These are phyloP conservation scores for Moringa oleifera DNA, from an alignment of 345 rosid genomes.

Conservation along the genomic window DNA sequence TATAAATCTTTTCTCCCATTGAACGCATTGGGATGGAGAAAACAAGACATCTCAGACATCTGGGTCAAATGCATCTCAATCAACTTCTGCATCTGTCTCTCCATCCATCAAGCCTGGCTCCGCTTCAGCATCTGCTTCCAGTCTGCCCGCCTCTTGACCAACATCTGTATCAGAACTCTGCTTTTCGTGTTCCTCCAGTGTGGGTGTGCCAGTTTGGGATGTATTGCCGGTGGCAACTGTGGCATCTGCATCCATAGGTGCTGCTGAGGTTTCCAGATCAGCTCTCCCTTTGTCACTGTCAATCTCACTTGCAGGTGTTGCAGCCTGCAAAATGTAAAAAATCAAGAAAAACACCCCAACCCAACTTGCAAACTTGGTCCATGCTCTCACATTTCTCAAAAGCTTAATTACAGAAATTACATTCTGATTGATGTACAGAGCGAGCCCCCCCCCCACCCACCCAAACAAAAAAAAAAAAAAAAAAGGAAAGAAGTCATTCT, in stretches of 20 bases:
- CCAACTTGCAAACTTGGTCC: too few species aligned
- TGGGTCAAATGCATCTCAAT: slow-evolving; percentile 4
- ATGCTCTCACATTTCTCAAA: too few species aligned
- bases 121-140: slow-evolving; percentile 53
- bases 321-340: slow-evolving; percentile 31
- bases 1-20: too few species aligned
- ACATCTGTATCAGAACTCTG: slow-evolving; percentile 60
- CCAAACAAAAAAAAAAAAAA: too few species aligned
- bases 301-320: slow-evolving; percentile 52
- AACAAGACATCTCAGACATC: not conserved
- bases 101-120: slow-evolving; percentile 54
- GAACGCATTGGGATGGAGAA: too few species aligned
- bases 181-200: slow-evolving; percentile 75
- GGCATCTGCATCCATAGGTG: slow-evolving; percentile 61
- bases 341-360: too few species aligned
- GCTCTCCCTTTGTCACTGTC: slow-evolving; percentile 60
- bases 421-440: too few species aligned
- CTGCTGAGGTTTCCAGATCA: slow-evolving; percentile 45
- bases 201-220: slow-evolving; percentile 45
- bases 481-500: too few species aligned
- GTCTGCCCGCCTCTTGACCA: slow-evolving; percentile 74
- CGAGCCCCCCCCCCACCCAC: too few species aligned
- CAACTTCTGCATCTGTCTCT: slow-evolving; percentile 75
- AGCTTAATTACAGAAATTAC: too few species aligned
- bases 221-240: slow-evolving; percentile 21